Percentiles rank a stretch among this genome's conserved stretches.
These are phyloP conservation scores for Heliosperma pusillum DNA, from an alignment of 148 eudicot species.

Conservation along the genomic window DNA sequence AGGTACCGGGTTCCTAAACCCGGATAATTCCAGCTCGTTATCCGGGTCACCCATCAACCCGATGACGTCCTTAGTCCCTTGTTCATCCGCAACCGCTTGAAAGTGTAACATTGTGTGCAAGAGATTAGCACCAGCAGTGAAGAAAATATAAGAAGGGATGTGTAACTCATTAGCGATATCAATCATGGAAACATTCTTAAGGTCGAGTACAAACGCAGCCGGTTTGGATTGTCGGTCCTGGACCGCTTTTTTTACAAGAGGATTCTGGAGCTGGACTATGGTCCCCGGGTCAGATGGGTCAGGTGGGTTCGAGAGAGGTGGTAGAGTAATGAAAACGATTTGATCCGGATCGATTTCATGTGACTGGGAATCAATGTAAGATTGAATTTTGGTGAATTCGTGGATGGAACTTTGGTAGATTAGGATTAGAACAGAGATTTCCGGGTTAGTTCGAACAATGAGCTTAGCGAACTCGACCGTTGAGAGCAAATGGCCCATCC, in stretches of 20 bases:
- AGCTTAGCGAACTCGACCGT: slow-evolving; percentile 45
- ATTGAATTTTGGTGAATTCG: slow-evolving; percentile 1
- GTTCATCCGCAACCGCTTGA: slow-evolving; percentile 1
- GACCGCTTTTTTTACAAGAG: slow-evolving; percentile 26
- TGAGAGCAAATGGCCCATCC: slow-evolving; percentile 45
- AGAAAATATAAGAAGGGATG: slow-evolving; percentile 33
- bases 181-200: slow-evolving; percentile 24
- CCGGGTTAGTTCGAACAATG: slow-evolving; percentile 28
- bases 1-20: slow-evolving; percentile 26
- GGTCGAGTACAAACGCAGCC: slow-evolving; percentile 31
- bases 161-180: slow-evolving; percentile 32
- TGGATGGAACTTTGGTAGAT: slow-evolving; percentile 28
- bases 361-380: slow-evolving; percentile 27
- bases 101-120: slow-evolving; percentile 15
- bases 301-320: slow-evolving; percentile 7
- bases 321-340: slow-evolving; percentile 19
- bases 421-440: slow-evolving; percentile 33
- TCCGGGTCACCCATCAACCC: slow-evolving; percentile 12
- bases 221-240: background rate
- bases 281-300: background rate
- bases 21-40: slow-evolving; percentile 12
- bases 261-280: slow-evolving; percentile 19
- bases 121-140: slow-evolving; percentile 22
- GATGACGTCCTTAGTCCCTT: background rate
- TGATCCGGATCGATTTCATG: slow-evolving; percentile 3